Percentiles rank a stretch among this genome's conserved stretches.
These are phyloP conservation scores for Penicillium freii DNA, from an alignment of 2,329 filamentous ascomycete species.

Conservation along the genomic window DNA sequence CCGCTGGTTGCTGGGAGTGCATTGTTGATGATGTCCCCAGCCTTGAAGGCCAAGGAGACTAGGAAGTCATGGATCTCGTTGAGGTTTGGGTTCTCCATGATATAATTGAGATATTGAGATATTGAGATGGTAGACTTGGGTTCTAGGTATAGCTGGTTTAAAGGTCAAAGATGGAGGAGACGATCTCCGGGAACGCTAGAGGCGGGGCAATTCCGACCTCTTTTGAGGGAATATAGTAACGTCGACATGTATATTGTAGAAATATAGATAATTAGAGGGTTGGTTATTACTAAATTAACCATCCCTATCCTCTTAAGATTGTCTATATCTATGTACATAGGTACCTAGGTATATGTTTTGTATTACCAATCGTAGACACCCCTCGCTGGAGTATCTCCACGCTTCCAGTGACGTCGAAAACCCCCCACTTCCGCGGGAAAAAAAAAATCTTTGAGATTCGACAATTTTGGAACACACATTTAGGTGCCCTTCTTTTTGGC, in stretches of 20 bases:
- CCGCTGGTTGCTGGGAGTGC: slow-evolving; percentile 41
- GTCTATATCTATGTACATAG: not conserved
- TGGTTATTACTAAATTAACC: not conserved
- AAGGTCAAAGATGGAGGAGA: not conserved
- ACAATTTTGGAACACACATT: not conserved
- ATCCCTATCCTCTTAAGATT: not conserved
- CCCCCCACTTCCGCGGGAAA: slow-evolving; percentile 18
- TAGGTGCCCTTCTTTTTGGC: not conserved
- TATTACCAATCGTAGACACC: not conserved
- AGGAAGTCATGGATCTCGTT: slow-evolving; percentile 46
- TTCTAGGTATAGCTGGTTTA: not conserved
- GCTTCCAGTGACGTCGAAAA: slow-evolving; percentile 17
- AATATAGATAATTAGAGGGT: not conserved
- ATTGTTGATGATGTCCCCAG: slow-evolving; percentile 44
- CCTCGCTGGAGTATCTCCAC: not conserved
- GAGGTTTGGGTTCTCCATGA: slow-evolving; percentile 26
- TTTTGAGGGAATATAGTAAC: not conserved
- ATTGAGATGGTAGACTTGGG: not conserved
- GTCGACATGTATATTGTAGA: not conserved
- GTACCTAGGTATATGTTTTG: not conserved
- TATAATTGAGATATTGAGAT: not conserved
- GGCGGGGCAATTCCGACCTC: slow-evolving; percentile 1
- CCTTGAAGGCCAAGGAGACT: slow-evolving; percentile 40
- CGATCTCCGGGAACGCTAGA: slow-evolving; percentile 1
- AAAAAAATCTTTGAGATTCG: slow-evolving; percentile 15